Evolutionary conservation across 176 grass and related monocot genomes (phyloP).

Genomic region (Typha latifolia): DNA sequence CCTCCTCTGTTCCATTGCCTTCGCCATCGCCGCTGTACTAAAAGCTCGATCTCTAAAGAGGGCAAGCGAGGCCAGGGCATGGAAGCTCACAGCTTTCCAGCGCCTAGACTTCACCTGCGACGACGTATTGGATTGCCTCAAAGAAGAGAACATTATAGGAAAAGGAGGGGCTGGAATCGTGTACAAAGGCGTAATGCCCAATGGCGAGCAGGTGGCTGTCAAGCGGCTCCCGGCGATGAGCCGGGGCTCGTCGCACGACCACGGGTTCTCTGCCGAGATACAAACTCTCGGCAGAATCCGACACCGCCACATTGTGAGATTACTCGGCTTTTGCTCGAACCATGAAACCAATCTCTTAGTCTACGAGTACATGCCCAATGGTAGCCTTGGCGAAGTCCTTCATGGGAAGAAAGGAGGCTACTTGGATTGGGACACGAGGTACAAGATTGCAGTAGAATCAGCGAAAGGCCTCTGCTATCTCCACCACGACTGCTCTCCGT

Average conservation of each 20-base stretch:
- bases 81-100: conserved; percentile 82
- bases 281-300: conserved; percentile 92
- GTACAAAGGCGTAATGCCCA: conserved; percentile 85
- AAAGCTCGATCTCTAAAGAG: conserved; percentile 88
- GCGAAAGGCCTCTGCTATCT: conserved; percentile 97
- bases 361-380: conserved; percentile 97
- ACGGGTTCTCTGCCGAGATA: conserved; percentile 91
- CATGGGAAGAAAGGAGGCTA: conserved; percentile 92
- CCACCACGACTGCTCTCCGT: conserved; percentile 83
- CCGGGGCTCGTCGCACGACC: conserved; percentile 73
- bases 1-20: conserved; percentile 66
- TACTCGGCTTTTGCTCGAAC: conserved; percentile 89
- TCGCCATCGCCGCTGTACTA: conserved; percentile 57
- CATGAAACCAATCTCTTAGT: conserved; percentile 80
- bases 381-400: conserved; percentile 86
- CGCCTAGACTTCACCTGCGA: conserved; percentile 77
- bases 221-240: conserved; percentile 74
- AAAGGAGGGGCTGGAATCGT: conserved; percentile 93
- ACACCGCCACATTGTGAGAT: conserved; percentile 78
- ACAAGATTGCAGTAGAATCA: conserved; percentile 80
- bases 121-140: conserved; percentile 63
- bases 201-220: conserved; percentile 75
- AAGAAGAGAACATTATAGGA: conserved; percentile 94
- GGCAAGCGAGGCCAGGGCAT: conserved; percentile 58
- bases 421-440: conserved; percentile 73